Evolutionary conservation across 2,329 filamentous ascomycete species (phyloP).

Genomic region (Penicillium sp.): DNA sequence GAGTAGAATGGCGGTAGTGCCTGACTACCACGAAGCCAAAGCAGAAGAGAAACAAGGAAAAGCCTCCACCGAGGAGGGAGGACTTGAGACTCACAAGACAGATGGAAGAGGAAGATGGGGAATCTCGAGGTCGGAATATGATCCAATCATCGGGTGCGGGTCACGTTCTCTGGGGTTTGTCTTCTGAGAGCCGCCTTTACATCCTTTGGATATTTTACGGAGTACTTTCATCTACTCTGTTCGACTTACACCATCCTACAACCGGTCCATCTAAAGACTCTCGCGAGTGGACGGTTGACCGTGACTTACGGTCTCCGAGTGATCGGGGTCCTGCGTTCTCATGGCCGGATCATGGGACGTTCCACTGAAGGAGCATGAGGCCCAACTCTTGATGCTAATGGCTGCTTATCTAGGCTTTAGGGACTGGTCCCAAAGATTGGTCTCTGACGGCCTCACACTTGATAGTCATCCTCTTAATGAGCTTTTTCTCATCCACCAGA

Average conservation of each 20-base stretch:
- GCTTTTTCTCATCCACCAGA: not conserved
- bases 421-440: not conserved
- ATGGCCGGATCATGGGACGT: slow-evolving; percentile 22
- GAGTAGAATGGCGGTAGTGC: slow-evolving; percentile 16
- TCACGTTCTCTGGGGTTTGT: slow-evolving; percentile 19
- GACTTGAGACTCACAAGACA: slow-evolving; percentile 4
- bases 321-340: slow-evolving; percentile 19
- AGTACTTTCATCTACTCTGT: not conserved
- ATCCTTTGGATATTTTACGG: not conserved
- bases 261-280: not conserved
- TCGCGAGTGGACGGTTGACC: not conserved
- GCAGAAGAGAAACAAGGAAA: slow-evolving; percentile 6
- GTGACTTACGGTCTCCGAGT: not conserved
- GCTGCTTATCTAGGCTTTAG: not conserved
- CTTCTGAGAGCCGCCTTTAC: not conserved
- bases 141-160: slow-evolving; percentile 25
- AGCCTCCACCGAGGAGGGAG: not conserved
- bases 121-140: slow-evolving; percentile 16
- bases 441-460: not conserved
- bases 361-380: not conserved
- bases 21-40: slow-evolving; percentile 18
- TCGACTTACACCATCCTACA: not conserved
- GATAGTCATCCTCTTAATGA: not conserved
- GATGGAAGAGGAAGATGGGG: slow-evolving; percentile 13
- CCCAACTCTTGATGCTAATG: not conserved